These are phyloP conservation scores for Dactylellina parvicollis DNA, from an alignment of 2,329 filamentous ascomycete species.

Conservation along the genomic window DNA sequence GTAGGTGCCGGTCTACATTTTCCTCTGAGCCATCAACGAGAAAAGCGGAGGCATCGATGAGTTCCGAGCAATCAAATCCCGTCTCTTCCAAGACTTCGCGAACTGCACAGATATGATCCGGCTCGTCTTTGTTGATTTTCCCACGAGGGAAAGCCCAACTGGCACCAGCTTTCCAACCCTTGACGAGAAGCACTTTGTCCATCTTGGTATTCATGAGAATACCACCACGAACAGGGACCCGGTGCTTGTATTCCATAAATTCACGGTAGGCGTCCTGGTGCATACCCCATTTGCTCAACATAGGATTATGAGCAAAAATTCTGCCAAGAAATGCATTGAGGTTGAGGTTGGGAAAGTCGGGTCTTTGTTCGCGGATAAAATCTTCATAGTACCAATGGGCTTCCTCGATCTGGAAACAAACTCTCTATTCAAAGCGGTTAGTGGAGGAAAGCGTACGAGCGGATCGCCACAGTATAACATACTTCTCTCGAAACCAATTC, in stretches of 20 bases:
- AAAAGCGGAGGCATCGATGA: slow-evolving; percentile 75
- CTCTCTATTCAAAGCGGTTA: slow-evolving; percentile 65
- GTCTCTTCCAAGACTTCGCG: slow-evolving; percentile 97
- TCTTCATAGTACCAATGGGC: slow-evolving; percentile 99
- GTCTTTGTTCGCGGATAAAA: slow-evolving; percentile 84
- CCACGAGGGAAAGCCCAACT: slow-evolving; percentile 97
- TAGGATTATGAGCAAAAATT: slow-evolving; percentile 93
- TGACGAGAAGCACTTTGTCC: slow-evolving; percentile 92
- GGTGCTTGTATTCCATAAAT: slow-evolving; percentile 92
- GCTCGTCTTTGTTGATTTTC: slow-evolving; percentile 98
- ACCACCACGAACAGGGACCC: slow-evolving; percentile 91
- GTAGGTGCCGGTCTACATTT: slow-evolving; percentile 79
- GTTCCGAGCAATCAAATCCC: slow-evolving; percentile 83
- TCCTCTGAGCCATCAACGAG: slow-evolving; percentile 74
- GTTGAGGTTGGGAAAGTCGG: slow-evolving; percentile 76
- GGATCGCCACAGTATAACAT: not conserved
- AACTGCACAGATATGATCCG: slow-evolving; percentile 90
- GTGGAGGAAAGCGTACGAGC: not conserved
- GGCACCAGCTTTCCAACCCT: slow-evolving; percentile 96
- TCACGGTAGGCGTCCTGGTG: slow-evolving; percentile 85
- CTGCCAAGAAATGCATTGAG: slow-evolving; percentile 85
- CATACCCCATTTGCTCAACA: slow-evolving; percentile 73
- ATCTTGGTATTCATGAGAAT: slow-evolving; percentile 93
- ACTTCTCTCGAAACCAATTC: slow-evolving; percentile 84
- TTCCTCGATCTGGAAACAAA: slow-evolving; percentile 98